Conservation (phyloP, 257 asterid species). For the Euphrasia confusa region DNA sequence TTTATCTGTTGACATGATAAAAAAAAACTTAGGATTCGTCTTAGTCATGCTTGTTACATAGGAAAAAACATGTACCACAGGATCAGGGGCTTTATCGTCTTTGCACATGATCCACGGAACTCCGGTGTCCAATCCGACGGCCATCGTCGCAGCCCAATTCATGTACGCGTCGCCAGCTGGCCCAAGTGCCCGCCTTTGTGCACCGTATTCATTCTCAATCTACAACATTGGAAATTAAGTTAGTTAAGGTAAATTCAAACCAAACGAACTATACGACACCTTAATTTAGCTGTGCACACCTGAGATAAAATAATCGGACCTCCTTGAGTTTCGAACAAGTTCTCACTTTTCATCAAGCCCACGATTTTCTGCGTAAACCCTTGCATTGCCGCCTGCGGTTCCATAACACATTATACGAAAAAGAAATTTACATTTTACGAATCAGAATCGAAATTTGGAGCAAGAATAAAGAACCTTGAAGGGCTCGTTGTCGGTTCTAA, state of each 20-base stretch:
- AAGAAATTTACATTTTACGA: background rate
- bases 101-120: slow-evolving; percentile 84
- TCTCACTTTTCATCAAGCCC: slow-evolving; percentile 59
- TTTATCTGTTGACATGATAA: slow-evolving; percentile 53
- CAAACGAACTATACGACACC: background rate
- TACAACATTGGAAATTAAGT: slow-evolving; percentile 2
- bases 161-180: slow-evolving; percentile 50
- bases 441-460: background rate
- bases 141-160: slow-evolving; percentile 71
- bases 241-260: no score
- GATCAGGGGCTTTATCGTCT: slow-evolving; percentile 71
- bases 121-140: slow-evolving; percentile 55
- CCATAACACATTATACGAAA: background rate
- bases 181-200: slow-evolving; percentile 41
- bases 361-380: slow-evolving; percentile 55
- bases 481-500: slow-evolving; percentile 67
- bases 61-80: slow-evolving; percentile 35
- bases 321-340: slow-evolving; percentile 56
- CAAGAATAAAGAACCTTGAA: slow-evolving; percentile 44
- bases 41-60: background rate
- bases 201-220: slow-evolving; percentile 74
- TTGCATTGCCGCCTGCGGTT: slow-evolving; percentile 54
- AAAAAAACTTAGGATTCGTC: slow-evolving; percentile 6
- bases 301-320: slow-evolving; percentile 78
- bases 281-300: slow-evolving; percentile 27